phyloP scores from a whole-genome alignment of 768 basidiomycete species.

The Amanita rimosa region DNA sequence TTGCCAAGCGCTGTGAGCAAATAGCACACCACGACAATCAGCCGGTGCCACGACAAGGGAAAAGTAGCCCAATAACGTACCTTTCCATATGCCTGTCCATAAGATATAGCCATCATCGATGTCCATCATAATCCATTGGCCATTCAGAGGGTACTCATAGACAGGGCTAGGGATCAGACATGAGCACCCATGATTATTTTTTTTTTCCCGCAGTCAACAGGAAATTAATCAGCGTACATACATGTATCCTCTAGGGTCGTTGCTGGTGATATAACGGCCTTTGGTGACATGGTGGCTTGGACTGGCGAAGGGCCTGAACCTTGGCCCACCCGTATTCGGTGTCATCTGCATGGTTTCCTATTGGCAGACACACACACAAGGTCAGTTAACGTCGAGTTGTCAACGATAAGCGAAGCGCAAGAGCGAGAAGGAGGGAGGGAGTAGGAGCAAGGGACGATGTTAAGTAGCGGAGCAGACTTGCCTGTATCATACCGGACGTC shows the following conservation, averaged over 20 bases:
- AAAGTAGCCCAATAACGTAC: constrained; percentile 22
- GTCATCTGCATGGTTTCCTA: constrained; percentile 32
- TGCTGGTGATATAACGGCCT: constrained; percentile 82
- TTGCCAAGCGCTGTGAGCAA: constrained; percentile 58
- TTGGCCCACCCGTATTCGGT: constrained; percentile 26
- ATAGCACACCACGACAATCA: constrained; percentile 6
- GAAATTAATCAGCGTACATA: constrained; percentile 36
- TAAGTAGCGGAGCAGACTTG: constrained; percentile 14
- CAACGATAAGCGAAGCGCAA: neutral
- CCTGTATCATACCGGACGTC: constrained; percentile 35
- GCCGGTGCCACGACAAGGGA: neutral
- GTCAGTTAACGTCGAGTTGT: neutral
- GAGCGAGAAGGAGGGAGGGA: no score
- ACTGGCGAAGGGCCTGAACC: constrained; percentile 63
- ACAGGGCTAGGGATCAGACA: constrained; percentile 60
- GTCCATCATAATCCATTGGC: constrained; percentile 95
- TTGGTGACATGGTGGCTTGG: constrained; percentile 74
- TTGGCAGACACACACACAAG: no score
- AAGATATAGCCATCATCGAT: constrained; percentile 87
- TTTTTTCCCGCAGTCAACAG: neutral
- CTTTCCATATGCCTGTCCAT: constrained; percentile 95
- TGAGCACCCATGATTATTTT: no score
- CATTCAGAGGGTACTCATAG: constrained; percentile 82
- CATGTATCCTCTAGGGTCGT: constrained; percentile 86
- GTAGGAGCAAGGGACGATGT: constrained; percentile 5